Percentiles rank a stretch among this genome's conserved stretches.
These are phyloP conservation scores for Lecanicillium sp. DNA, from an alignment of 2,329 filamentous ascomycete genomes.

Conservation along the genomic window DNA sequence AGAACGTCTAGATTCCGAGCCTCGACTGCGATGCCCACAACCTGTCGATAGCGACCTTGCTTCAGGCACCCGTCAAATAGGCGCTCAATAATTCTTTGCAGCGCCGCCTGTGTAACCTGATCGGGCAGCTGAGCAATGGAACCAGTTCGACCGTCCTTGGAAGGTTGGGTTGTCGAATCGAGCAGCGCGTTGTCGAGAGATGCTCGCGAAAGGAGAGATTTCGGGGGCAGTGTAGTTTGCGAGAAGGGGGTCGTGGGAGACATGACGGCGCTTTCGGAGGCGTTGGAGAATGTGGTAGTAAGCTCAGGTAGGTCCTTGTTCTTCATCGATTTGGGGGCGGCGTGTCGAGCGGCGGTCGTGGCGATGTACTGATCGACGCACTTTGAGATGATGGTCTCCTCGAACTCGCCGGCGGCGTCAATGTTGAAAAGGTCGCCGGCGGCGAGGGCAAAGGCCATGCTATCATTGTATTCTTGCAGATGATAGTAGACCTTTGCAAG, in stretches of 20 bases:
- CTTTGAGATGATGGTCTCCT: conserved; percentile 98
- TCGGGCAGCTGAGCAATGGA: conserved; percentile 61
- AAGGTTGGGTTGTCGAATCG: conserved; percentile 49
- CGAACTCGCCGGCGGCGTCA: conserved; percentile 85
- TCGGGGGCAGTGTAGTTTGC: conserved; percentile 85
- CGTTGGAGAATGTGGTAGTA: conserved; percentile 69
- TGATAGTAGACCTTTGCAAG: conserved; percentile 99
- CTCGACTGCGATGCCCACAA: conserved; percentile 94
- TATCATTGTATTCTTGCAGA: conserved; percentile 97
- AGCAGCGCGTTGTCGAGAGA: conserved; percentile 56
- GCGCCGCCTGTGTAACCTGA: conserved; percentile 65
- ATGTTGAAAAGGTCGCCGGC: conserved; percentile 94
- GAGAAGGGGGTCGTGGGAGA: conserved; percentile 94
- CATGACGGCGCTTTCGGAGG: conserved; percentile 61
- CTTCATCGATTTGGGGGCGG: conserved; percentile 31
- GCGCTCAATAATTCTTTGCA: conserved; percentile 78
- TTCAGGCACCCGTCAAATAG: conserved; percentile 86
- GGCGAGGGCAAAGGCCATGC: conserved; percentile 94
- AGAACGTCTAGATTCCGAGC: conserved; percentile 87
- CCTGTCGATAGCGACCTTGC: conserved; percentile 84
- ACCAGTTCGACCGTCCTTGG: conserved; percentile 45
- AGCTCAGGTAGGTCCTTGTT: conserved; percentile 56
- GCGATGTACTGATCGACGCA: conserved; percentile 97
- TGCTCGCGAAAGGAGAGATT: conserved; percentile 86
- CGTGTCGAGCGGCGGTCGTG: conserved; percentile 48